Percentiles rank a stretch among this genome's conserved stretches.
phyloP scores from a whole-genome alignment of 169 alveolate genomes.

The Perkinsus olseni region DNA sequence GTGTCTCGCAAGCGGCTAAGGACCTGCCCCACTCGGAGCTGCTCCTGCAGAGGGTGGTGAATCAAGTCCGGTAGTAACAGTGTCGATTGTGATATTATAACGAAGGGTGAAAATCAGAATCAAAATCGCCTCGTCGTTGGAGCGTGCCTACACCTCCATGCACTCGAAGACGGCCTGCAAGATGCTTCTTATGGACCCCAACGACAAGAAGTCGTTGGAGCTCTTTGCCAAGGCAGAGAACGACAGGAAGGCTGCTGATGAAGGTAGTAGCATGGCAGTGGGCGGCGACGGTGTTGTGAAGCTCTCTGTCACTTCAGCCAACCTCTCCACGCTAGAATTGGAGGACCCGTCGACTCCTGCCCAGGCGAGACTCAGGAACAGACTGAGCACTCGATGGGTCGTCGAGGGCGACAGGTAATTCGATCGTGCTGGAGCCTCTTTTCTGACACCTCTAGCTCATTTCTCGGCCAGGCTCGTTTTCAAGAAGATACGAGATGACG shows the following conservation, averaged over 20 bases:
- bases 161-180: not conserved
- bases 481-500: not conserved
- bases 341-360: not conserved
- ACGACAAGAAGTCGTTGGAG: not conserved
- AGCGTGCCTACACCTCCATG: not conserved
- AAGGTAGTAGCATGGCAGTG: too few relatives aligned
- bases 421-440: not conserved
- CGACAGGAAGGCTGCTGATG: not conserved
- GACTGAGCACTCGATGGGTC: not conserved
- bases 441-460: not conserved
- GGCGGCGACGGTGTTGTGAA: not conserved
- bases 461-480: not conserved
- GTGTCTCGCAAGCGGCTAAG: not conserved
- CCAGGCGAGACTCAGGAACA: not conserved
- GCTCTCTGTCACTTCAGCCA: not conserved
- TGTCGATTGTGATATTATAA: not conserved
- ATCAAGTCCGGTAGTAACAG: not conserved
- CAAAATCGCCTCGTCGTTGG: not conserved
- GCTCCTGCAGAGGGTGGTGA: not conserved
- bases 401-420: not conserved
- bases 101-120: not conserved
- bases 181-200: not conserved
- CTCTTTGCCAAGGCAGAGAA: not conserved
- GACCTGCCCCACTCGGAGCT: not conserved
- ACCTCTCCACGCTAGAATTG: not conserved